A percentile compares a stretch with the other conserved stretches of the same genome.
phyloP scores from a whole-genome alignment of 2,329 filamentous ascomycete species.

The Botrytis porri region DNA sequence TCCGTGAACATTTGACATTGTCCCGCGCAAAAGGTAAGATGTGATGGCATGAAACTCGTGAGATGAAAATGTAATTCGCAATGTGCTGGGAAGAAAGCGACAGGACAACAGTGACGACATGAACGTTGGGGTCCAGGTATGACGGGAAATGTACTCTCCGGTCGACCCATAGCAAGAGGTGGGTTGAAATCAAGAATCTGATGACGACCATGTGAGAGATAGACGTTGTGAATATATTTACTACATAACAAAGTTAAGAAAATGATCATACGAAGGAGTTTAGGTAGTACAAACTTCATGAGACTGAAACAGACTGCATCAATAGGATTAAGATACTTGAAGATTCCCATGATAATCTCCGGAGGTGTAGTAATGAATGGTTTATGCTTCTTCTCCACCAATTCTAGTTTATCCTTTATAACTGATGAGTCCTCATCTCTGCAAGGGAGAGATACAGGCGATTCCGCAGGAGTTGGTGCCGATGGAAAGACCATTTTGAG shows the following conservation, averaged over 20 bases:
- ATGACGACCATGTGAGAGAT: constrained; percentile 11
- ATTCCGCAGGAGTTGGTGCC: neutral
- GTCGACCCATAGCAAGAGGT: constrained; percentile 25
- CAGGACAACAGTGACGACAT: constrained; percentile 32
- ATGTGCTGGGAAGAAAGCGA: constrained; percentile 31
- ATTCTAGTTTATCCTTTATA: neutral
- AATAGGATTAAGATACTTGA: constrained; percentile 26
- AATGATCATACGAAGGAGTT: neutral
- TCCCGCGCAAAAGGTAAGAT: constrained; percentile 25
- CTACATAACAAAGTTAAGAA: constrained; percentile 13
- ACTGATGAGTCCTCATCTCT: neutral
- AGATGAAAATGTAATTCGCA: constrained; percentile 35
- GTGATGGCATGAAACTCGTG: constrained; percentile 24
- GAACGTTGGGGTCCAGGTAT: constrained; percentile 17
- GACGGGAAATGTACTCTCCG: constrained; percentile 18
- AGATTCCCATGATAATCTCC: constrained; percentile 29
- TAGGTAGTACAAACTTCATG: constrained; percentile 24
- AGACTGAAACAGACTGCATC: constrained; percentile 28
- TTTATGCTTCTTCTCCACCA: neutral
- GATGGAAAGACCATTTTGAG: neutral
- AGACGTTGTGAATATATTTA: constrained; percentile 26
- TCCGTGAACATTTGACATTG: constrained; percentile 26
- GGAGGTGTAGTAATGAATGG: constrained; percentile 22
- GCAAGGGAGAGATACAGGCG: neutral
- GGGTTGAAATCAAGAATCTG: neutral